phyloP scores from a whole-genome alignment of 352 stramenopile species.

The Aphanomyces cochlioides region DNA sequence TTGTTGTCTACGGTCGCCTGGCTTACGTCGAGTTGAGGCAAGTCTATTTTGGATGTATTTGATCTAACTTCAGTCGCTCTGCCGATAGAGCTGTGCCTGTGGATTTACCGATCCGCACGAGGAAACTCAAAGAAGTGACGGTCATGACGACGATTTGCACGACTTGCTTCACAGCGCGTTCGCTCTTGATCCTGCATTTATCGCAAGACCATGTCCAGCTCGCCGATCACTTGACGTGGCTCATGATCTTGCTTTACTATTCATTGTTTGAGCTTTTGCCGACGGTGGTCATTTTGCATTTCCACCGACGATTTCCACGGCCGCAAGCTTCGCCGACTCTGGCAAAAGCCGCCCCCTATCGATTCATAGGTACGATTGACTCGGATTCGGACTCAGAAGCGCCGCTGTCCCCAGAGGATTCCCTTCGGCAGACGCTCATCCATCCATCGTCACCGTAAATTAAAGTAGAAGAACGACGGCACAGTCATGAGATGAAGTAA shows the following conservation, averaged over 20 bases:
- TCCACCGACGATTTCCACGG: slow-evolving; percentile 71
- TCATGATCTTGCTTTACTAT: slow-evolving; percentile 80
- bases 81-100: slow-evolving; percentile 67
- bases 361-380: slow-evolving; percentile 12
- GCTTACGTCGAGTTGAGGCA: slow-evolving; percentile 77
- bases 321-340: slow-evolving; percentile 3
- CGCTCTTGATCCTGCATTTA: slow-evolving; percentile 61
- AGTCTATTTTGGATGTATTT: neutral
- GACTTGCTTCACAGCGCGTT: slow-evolving; percentile 77
- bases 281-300: slow-evolving; percentile 73
- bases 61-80: neutral
- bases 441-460: neutral
- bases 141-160: slow-evolving; percentile 80
- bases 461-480: neutral
- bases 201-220: slow-evolving; percentile 69
- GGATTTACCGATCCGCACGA: slow-evolving; percentile 73
- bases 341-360: slow-evolving; percentile 17
- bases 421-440: slow-evolving; percentile 5
- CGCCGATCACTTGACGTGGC: slow-evolving; percentile 69
- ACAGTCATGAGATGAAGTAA: neutral
- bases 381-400: slow-evolving; percentile 19
- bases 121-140: slow-evolving; percentile 75
- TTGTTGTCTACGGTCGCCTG: slow-evolving; percentile 74
- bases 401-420: neutral
- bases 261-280: slow-evolving; percentile 74